Evolutionary conservation across 257 asterid genomes (phyloP).

Genomic region (Penstemon newberryi): DNA sequence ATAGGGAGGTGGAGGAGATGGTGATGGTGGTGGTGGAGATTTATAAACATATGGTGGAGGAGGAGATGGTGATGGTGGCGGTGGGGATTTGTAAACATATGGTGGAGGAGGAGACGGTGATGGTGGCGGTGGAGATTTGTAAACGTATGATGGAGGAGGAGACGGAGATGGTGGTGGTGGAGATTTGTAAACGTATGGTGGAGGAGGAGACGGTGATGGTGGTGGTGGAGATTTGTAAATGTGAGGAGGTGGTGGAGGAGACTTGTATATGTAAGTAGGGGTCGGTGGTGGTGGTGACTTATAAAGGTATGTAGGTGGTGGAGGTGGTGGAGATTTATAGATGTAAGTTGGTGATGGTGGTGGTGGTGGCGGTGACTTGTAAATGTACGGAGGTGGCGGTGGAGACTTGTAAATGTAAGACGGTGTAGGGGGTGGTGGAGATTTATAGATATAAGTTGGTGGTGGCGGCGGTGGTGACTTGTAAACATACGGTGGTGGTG

Average conservation of each 20-base stretch:
- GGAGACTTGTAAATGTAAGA: not conserved
- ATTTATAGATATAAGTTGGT: constrained; percentile 22
- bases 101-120: constrained; percentile 30
- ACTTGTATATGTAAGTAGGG: not conserved
- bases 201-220: constrained; percentile 35
- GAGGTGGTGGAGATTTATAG: constrained; percentile 32
- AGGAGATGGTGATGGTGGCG: constrained; percentile 25
- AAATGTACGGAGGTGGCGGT: constrained; percentile 24
- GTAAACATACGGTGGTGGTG: constrained; percentile 8
- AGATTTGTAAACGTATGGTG: constrained; percentile 18
- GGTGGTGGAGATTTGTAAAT: constrained; percentile 40
- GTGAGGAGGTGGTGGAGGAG: constrained; percentile 25
- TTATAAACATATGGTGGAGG: too few relatives aligned
- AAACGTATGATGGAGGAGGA: constrained; percentile 18
- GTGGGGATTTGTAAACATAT: constrained; percentile 31
- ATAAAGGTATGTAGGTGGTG: constrained; percentile 28
- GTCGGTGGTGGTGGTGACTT: constrained; percentile 40
- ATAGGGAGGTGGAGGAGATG: constrained; percentile 25
- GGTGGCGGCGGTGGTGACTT: constrained; percentile 19
- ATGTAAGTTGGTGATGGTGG: constrained; percentile 29
- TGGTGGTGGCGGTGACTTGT: constrained; percentile 33
- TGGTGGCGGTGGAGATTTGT: constrained; percentile 35
- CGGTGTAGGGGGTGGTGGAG: constrained; percentile 28
- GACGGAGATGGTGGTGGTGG: constrained; percentile 37
- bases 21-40: constrained; percentile 29